Percentiles rank a stretch among this genome's conserved stretches.
These are phyloP conservation scores for Plasmodium gallinaceum DNA, from an alignment of 169 alveolate species.

Conservation along the genomic window DNA sequence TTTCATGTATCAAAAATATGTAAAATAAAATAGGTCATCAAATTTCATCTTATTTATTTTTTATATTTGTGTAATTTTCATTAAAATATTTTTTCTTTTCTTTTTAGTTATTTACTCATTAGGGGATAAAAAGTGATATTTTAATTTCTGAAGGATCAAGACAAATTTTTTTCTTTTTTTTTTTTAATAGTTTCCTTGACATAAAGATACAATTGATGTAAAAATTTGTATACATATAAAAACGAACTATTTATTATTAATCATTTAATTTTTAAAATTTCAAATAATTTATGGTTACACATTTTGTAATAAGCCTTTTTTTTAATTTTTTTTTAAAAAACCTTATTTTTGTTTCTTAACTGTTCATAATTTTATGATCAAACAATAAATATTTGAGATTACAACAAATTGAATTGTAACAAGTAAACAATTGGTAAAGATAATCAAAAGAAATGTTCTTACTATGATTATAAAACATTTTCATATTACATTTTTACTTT, in stretches of 20 bases:
- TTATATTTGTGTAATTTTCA: too few relatives aligned
- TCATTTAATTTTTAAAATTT: neutral
- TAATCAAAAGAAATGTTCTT: too few relatives aligned
- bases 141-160: neutral
- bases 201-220: neutral
- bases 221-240: neutral
- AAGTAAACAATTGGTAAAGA: too few relatives aligned
- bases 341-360: slow-evolving; percentile 9
- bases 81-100: neutral
- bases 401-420: too few relatives aligned
- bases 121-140: slow-evolving; percentile 9
- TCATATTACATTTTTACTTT: too few relatives aligned
- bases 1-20: neutral
- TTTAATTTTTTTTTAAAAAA: neutral
- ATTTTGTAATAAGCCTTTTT: neutral
- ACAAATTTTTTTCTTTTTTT: neutral
- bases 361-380: slow-evolving; percentile 30
- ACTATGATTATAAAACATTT: too few relatives aligned
- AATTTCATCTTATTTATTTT: too few relatives aligned
- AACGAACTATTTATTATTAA: too few relatives aligned
- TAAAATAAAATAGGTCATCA: too few relatives aligned
- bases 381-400: neutral
- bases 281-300: neutral
- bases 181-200: neutral
- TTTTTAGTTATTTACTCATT: slow-evolving; percentile 45